Conservation (phyloP, 2,329 filamentous ascomycete species). For the Alternaria arborescens region DNA sequence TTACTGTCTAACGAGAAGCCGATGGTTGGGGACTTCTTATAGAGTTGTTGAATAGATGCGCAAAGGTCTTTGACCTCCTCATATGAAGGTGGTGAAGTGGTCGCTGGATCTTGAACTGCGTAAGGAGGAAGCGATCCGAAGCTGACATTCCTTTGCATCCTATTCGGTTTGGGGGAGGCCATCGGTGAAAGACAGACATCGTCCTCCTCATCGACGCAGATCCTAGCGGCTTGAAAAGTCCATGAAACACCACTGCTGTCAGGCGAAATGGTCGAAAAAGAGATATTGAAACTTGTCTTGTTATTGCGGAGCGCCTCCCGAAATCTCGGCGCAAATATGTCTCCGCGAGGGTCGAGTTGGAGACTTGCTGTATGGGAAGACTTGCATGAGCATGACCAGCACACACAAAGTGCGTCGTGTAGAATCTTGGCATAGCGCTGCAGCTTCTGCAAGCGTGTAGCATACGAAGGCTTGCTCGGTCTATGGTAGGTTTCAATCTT, state of each 20-base stretch:
- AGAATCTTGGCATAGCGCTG: constrained; percentile 46
- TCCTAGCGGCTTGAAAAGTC: constrained; percentile 46
- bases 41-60: constrained; percentile 42
- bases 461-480: constrained; percentile 46
- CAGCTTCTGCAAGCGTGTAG: constrained; percentile 43
- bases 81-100: constrained; percentile 16
- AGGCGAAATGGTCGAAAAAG: constrained; percentile 36
- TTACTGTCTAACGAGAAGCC: constrained; percentile 46
- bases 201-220: constrained; percentile 41
- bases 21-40: constrained; percentile 38
- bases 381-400: constrained; percentile 48
- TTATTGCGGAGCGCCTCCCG: constrained; percentile 20
- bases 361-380: constrained; percentile 45
- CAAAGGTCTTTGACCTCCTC: constrained; percentile 49
- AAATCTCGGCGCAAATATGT: constrained; percentile 31
- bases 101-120: constrained; percentile 33
- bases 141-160: constrained; percentile 40
- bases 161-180: constrained; percentile 29
- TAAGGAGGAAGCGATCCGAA: constrained; percentile 48
- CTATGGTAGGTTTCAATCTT: constrained; percentile 49
- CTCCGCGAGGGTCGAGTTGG: constrained; percentile 42
- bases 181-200: constrained; percentile 18
- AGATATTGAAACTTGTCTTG: constrained; percentile 46
- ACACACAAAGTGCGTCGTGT: constrained; percentile 39
- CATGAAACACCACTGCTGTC: constrained; percentile 28